These are phyloP conservation scores for Crucibulum laeve DNA, from an alignment of 768 basidiomycete genomes.

Conservation along the genomic window DNA sequence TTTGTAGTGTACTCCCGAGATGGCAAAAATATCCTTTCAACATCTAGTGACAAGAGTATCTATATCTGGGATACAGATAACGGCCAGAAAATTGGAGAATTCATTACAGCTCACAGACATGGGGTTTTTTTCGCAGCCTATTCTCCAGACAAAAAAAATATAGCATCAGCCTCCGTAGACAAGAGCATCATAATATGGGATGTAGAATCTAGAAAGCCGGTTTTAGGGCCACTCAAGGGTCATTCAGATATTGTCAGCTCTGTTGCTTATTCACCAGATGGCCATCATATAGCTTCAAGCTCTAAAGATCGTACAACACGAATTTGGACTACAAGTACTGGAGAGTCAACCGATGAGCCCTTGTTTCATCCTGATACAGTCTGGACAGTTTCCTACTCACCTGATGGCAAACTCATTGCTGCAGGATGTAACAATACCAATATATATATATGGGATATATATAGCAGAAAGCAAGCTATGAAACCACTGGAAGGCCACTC, in stretches of 20 bases:
- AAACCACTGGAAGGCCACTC: neutral
- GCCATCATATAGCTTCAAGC: neutral
- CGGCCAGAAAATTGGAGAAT: neutral
- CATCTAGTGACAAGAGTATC: conserved; percentile 5
- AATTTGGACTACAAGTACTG: conserved; percentile 11
- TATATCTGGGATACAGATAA: conserved; percentile 8
- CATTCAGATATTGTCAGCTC: neutral
- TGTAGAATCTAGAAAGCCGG: neutral
- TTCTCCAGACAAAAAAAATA: conserved; percentile 4
- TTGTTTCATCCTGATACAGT: neutral
- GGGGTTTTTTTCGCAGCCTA: neutral
- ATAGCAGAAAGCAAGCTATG: neutral
- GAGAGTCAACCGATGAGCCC: neutral
- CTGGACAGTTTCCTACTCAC: neutral
- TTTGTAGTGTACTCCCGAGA: conserved; percentile 8
- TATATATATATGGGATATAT: neutral
- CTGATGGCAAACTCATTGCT: neutral
- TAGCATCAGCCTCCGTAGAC: neutral
- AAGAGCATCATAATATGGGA: neutral
- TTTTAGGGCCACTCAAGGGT: neutral
- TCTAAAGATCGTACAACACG: conserved; percentile 7
- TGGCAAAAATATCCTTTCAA: conserved; percentile 4
- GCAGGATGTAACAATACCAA: neutral
- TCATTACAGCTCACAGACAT: neutral
- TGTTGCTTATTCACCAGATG: neutral